Base-by-base conservation (phyloP, 371 early-diverging fungal genomes). In the Dichotomocladium elegans region DNA sequence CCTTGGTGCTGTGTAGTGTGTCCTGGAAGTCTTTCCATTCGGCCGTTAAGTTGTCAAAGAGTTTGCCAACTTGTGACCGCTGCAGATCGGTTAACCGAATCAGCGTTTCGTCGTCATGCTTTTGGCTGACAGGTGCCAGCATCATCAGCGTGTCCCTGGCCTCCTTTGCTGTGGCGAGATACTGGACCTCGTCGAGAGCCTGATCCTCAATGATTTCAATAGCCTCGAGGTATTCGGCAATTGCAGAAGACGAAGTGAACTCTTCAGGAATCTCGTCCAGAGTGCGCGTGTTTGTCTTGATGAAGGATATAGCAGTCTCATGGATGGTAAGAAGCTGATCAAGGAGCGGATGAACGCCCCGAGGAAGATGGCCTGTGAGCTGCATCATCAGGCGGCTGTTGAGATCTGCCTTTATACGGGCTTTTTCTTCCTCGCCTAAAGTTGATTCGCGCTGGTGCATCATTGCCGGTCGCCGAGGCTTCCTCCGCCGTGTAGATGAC, bases 321-420 rank as follows among this genome's bases (percentile, higher is more conserved):
- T 73, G 72, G 25, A 71, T 63, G 2, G 67, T 63, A 19, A 77
- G 44, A 1, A 77, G 50, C 28, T 73, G 63, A 40, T 77, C 77
- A 1, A 77, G 53, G 0, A 64, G 41, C 0, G 74, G 68, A 46
- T 77, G 67, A 0, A 77, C 74, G 3, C 77, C 77, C 10, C 70
- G 57, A 4, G 77, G 77, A 10, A 77, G 42, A 45, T 73, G 72
- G 3, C 77, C 77, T 7, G 77, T 73, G 11, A 77, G 43, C 22
- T 77, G 77, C 66, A 65, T 68, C 60, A 67, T 47, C 41, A 77
- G 30, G 10, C 68, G 68, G n/a, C 52, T 64, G 10, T 66, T 73
- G 22, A 77, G 35, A 45, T 71, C 72, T 4, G 64, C 70, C 47
- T 69, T 77, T 43, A 77, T 68, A 6, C 70, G 63, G 6, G 61